Evolutionary conservation across 768 basidiomycete genomes (phyloP), one percentile per base, ranked within the genome.

Genomic region (Phallus indusiatus): DNA sequence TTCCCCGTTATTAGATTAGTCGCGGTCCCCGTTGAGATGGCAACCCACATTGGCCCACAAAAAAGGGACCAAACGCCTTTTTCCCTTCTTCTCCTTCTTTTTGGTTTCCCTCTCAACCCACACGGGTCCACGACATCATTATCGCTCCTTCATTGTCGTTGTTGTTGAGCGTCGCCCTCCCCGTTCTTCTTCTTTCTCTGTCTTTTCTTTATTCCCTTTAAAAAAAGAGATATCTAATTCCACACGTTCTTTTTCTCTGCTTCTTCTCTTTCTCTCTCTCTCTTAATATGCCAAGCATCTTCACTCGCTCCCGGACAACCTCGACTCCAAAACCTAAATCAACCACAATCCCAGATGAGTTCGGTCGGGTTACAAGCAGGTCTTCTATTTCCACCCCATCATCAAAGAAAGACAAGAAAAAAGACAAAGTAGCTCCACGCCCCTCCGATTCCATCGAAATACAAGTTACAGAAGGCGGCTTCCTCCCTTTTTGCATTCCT

Each of bases 231-330:
- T 28, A 42, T 42, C 42, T 42, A 42, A 42, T n/a, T 42, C 42
- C 42, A n/a, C n/a, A 14, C 55, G 47, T 56, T 52, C 37, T 49
- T 47, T 61, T 61, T 17, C 34, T 35, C 42, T 48, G 47, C n/a
- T n/a, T 37, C 22, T 55, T 20, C 2, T 46, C 24, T 36, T 8
- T 14, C 3, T 55, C 21, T 22, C 36, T 55, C 8, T 34, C 17
- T 28, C 5, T 24, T 20, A 20, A 20, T 28, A 87, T 88, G 85
- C 84, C 80, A 75, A 85, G 82, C 71, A 68, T 87, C 72, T 88
- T 88, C 73, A 85, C 86, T 69, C 81, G 85, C 65, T 69, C 82
- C 62, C 79, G 86, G 55, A 85, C 84, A 52, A 76, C 74, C 57
- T 85, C 85, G 20, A 79, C 80, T 1, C 73, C 81, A 37, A 69